Base-by-base conservation (phyloP, 164 flowering plant genomes). In the Kalanchoe fedtschenkoi region DNA sequence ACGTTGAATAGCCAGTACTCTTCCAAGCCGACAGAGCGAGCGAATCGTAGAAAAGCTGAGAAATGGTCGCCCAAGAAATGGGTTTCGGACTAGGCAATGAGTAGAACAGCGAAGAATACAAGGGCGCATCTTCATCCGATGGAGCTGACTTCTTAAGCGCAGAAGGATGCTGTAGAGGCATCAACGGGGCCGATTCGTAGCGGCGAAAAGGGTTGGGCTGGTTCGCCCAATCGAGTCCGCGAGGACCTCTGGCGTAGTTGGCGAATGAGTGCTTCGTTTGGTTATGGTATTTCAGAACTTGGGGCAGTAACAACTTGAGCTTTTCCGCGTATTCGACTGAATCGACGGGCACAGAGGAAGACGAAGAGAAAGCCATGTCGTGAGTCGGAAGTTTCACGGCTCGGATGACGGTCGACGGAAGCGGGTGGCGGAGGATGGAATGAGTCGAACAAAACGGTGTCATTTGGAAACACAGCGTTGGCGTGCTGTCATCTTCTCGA, bases 151-250 rank as follows among this genome's bases (percentile, higher is more conserved):
- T 11, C 53, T 42, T 53, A 15, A 58, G 64, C n/a, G 44, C 34
- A 26, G 78, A 76, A 39, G 66, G 69, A 74, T 88, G 92, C n/a
- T 61, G 70, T 53, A 89, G 96, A 65, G 84, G 85, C 29, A 86
- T 61, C 43, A 80, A 77, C 4, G 90, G 88, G 33, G 95, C 65
- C 19, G 84, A 67, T 69, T 74, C 33, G 77, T 78, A 93, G 32
- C 91, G 84, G 55, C 97, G 91, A 69, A 93, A 93, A 8, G 98
- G 97, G 76, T 89, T 86, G 32, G 98, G 98, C 63, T 89, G 98
- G 71, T 92, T 93, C 32, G 91, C 88, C 98, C 97, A 93, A 69
- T 93, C 98, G 32, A 93, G 95, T 61, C 90, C 85, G 34, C 65
- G 89, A 5, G 97, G 97, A 16, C 95, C 96, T 65, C 83, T 74